Evolutionary conservation across 2,329 filamentous ascomycete species (phyloP), one percentile per base, ranked within the genome.

Genomic region (Penicillium sp.): DNA sequence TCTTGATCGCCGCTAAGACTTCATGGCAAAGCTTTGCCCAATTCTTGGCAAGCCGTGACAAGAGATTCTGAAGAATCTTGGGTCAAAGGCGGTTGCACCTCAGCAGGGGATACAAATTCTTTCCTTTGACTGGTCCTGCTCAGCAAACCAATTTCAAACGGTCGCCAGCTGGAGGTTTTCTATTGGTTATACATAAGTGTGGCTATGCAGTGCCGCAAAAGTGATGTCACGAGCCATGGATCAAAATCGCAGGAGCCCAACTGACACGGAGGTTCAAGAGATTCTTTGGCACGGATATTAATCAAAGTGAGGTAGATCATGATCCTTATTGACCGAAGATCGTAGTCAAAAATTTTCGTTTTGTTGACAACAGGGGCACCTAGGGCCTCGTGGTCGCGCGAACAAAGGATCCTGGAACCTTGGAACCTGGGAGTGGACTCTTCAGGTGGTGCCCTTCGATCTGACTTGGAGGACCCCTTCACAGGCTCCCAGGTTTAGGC

Each of bases 11-110:
- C 47, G 59, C 41, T 53, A 61, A 61, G 59, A 57, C 11, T 62
- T 53, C 44, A 62, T 55, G 55, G 55, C 60, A 38, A 56, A 60
- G 57, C 57, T 54, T 60, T 51, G n/a, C n/a, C 8, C 31, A 50
- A 26, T 26, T 49, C 30, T 58, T 58, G 56, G 56, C 56, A 53
- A 7, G 13, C 48, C 3, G 26, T n/a, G 21, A 13, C n/a, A 41
- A 53, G 17, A 51, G 38, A 19, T 21, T 38, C 41, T 53, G 7
- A 23, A n/a, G 8, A 17, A n/a, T 45, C 52, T 54, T 54, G 52
- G 52, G 13, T 41, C 13, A 41, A 2, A 41, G 11, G 35, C 35
- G 35, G 9, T 11, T 38, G 35, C 35, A 38, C 35, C 35, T 38
- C 8, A 38, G 35, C 35, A 41, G 35, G 35, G 35, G 35, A 41